Conservation (phyloP, 148 eudicot genomes). For the Rhododendron simsii region DNA sequence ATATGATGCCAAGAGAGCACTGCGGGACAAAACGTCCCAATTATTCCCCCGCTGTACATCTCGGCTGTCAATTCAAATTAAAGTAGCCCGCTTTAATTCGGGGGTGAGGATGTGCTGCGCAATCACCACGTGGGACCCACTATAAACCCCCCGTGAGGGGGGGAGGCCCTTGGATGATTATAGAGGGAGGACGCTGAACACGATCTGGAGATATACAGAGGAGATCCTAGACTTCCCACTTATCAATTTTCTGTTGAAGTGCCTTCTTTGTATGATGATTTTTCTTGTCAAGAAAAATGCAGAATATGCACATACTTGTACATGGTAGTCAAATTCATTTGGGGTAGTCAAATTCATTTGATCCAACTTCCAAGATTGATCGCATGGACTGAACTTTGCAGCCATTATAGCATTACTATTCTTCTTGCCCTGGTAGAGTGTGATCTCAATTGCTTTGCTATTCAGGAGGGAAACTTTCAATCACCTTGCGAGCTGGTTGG, state of each 20-base stretch:
- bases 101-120: too few relatives aligned
- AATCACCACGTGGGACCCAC: too few relatives aligned
- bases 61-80: too few relatives aligned
- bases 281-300: neutral
- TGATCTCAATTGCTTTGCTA: neutral
- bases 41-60: too few relatives aligned
- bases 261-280: neutral
- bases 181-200: neutral
- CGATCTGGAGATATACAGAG: neutral
- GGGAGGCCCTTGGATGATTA: neutral
- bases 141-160: too few relatives aligned
- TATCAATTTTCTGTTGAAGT: neutral
- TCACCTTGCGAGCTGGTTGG: conserved; percentile 60
- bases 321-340: too few relatives aligned
- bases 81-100: too few relatives aligned
- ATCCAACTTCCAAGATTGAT: neutral
- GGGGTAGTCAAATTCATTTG: neutral
- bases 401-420: neutral
- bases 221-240: neutral
- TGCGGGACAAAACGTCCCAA: too few relatives aligned
- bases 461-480: conserved; percentile 60
- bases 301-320: neutral
- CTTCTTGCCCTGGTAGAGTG: neutral
- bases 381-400: neutral
- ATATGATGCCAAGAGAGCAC: too few relatives aligned